Evolutionary conservation across 1,139 yeast genomes (phyloP).

Genomic region (Arxiozyma bovina): DNA sequence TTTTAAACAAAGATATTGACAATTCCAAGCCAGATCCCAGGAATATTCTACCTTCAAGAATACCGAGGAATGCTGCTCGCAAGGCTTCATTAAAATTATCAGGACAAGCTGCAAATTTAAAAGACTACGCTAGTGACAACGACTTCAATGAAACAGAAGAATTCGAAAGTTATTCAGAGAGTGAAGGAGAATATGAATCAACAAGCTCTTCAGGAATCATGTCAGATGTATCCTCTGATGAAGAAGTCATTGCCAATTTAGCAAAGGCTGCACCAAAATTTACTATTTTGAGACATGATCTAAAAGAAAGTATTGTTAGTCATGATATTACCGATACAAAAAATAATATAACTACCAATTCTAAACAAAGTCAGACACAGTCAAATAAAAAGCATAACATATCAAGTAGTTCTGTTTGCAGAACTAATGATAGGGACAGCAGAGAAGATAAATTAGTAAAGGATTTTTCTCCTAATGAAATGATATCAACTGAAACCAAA

Average conservation of each 20-base stretch:
- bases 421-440: too few relatives aligned
- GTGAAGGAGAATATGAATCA: conserved; percentile 6
- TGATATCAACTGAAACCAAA: not conserved
- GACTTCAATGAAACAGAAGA: conserved; percentile 1
- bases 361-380: not conserved
- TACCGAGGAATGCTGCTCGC: conserved; percentile 26
- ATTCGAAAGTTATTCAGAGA: conserved; percentile 12
- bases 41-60: conserved; percentile 22
- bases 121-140: not conserved
- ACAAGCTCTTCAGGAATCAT: conserved; percentile 23
- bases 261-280: conserved; percentile 6
- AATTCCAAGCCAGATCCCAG: conserved; percentile 29
- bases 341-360: not conserved
- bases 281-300: not conserved
- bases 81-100: conserved; percentile 26
- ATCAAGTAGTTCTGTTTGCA: not conserved
- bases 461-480: not conserved
- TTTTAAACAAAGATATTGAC: conserved; percentile 29
- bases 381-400: not conserved
- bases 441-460: too few relatives aligned
- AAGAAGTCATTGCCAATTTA: conserved; percentile 11
- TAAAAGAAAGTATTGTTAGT: conserved; percentile 2
- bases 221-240: conserved; percentile 23
- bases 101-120: conserved; percentile 6
- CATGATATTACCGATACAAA: not conserved